These are phyloP conservation scores for Carex myosuroides DNA, from an alignment of 176 grass and related monocot genomes.

Conservation along the genomic window DNA sequence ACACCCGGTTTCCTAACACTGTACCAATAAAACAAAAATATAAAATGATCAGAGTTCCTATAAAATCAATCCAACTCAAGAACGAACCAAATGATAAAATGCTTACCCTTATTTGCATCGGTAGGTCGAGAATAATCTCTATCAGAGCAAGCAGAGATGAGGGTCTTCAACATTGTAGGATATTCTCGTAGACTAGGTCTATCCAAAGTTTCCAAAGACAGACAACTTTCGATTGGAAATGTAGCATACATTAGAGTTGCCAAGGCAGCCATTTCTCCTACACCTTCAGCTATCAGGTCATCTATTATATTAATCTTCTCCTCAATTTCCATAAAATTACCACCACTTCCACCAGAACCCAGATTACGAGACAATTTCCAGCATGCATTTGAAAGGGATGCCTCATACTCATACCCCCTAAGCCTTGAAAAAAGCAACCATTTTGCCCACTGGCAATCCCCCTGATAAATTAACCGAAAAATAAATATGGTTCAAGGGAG, in stretches of 20 bases:
- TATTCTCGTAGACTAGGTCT: conserved; percentile 62
- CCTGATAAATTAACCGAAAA: conserved; percentile 41
- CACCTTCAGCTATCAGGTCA: conserved; percentile 65
- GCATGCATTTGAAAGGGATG: conserved; percentile 72
- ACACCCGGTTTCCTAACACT: conserved; percentile 45
- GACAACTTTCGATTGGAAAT: conserved; percentile 63
- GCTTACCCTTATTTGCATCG: conserved; percentile 42
- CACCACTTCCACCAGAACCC: conserved; percentile 30
- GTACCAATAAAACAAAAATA: conserved; percentile 1
- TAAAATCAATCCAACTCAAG: conserved; percentile 12
- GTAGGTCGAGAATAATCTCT: conserved; percentile 58
- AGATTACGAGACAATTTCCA: conserved; percentile 69
- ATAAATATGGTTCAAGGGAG: neutral
- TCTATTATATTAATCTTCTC: conserved; percentile 71
- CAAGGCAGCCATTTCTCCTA: conserved; percentile 75
- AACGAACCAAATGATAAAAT: conserved; percentile 18
- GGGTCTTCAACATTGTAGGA: conserved; percentile 66
- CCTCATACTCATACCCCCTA: conserved; percentile 69
- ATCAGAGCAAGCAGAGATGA: conserved; percentile 66
- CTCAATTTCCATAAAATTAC: conserved; percentile 55
- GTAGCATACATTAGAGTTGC: conserved; percentile 95
- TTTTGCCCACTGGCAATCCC: conserved; percentile 85
- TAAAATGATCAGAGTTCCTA: neutral
- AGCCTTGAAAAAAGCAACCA: conserved; percentile 90
- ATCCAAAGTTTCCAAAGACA: conserved; percentile 76